phyloP scores from a whole-genome alignment of 2,329 filamentous ascomycete species.

The Geosmithia flava region DNA sequence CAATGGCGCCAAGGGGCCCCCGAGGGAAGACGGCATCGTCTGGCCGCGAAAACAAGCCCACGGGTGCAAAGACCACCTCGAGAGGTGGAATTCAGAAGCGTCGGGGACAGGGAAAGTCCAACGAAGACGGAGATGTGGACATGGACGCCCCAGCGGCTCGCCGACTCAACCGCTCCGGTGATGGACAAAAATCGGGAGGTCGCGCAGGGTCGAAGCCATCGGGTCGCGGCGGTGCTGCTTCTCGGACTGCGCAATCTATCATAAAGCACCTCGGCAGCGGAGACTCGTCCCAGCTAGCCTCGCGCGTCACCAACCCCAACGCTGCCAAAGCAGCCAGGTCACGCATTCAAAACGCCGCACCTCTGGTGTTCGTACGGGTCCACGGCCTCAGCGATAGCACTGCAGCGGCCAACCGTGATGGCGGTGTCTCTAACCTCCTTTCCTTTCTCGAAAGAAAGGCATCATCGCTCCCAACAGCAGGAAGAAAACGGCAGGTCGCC shows the following conservation, averaged over 20 bases:
- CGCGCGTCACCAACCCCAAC: conserved; percentile 18
- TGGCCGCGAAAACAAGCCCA: conserved; percentile 16
- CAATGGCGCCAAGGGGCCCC: conserved; percentile 22
- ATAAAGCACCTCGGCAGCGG: conserved; percentile 26
- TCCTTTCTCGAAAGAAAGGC: conserved; percentile 63
- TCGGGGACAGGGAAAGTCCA: conserved; percentile 25
- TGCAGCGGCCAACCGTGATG: conserved; percentile 51
- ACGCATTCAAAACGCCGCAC: conserved; percentile 9
- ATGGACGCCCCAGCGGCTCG: conserved; percentile 32
- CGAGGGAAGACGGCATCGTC: conserved; percentile 6
- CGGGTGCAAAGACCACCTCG: conserved; percentile 16
- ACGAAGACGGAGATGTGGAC: conserved; percentile 47
- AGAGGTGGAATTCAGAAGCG: conserved; percentile 41
- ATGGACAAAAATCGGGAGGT: conserved; percentile 14
- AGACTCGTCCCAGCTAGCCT: conserved; percentile 17
- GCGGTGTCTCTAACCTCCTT: conserved; percentile 52
- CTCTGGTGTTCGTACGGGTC: conserved; percentile 31
- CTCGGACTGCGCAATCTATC: conserved; percentile 28
- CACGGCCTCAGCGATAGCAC: conserved; percentile 57
- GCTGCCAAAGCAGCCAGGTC: conserved; percentile 11
- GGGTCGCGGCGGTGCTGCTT: conserved; percentile 14
- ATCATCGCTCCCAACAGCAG: conserved; percentile 33
- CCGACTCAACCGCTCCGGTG: conserved; percentile 17
- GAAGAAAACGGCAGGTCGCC: conserved; percentile 37
- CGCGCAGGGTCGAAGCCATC: conserved; percentile 15